phyloP scores from a whole-genome alignment of 257 asterid genomes.

The Fraxinus anomala region DNA sequence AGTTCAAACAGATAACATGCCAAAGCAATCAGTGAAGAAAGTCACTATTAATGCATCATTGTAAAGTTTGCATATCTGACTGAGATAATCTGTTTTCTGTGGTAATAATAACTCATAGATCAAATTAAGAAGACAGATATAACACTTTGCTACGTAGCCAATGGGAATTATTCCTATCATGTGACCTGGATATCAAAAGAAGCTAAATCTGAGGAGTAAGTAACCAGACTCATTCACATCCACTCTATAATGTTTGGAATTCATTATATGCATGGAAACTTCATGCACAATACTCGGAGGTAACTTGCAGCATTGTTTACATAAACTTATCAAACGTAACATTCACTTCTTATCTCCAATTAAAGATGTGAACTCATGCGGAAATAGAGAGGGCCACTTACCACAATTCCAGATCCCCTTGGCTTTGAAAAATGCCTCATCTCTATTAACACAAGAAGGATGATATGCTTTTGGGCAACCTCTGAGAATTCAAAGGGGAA shows the following conservation, averaged over 20 bases:
- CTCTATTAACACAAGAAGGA: conserved; percentile 87
- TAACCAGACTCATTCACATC: not conserved
- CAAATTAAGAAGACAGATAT: not conserved
- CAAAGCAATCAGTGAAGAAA: not conserved
- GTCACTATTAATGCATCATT: not conserved
- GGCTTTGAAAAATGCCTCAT: conserved; percentile 83
- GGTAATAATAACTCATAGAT: not conserved
- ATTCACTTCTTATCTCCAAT: conserved; percentile 1
- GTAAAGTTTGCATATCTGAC: not conserved
- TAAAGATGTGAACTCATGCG: not conserved
- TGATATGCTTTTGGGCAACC: conserved; percentile 98
- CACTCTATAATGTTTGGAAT: not conserved
- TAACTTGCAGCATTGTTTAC: not conserved
- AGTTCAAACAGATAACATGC: not conserved
- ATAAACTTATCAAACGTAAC: not conserved
- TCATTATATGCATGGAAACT: not conserved
- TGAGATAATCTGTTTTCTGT: not conserved
- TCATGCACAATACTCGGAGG: not conserved
- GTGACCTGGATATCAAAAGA: not conserved
- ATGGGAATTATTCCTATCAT: not conserved
- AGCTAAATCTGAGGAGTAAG: not conserved
- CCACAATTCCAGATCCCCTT: conserved; percentile 99
- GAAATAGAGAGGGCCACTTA: conserved; percentile 33
- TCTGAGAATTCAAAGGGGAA: conserved; percentile 48
- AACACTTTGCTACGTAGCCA: not conserved